Conservation (phyloP, 2,329 filamentous ascomycete genomes). For the Seiridium cupressi region DNA sequence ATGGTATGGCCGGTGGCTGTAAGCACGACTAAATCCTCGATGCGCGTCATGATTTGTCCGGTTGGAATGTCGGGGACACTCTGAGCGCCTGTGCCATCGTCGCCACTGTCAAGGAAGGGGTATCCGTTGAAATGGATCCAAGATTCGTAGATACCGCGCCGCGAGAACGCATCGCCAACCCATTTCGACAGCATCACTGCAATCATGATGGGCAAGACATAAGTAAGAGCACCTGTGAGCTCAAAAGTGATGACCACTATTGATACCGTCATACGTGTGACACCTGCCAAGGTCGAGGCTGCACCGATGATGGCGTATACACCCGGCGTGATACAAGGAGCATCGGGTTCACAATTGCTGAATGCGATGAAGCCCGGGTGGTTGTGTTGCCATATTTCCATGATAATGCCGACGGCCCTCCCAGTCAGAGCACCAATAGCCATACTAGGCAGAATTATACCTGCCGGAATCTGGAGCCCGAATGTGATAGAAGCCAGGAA, state of each 20-base stretch:
- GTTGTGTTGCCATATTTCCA: constrained; percentile 82
- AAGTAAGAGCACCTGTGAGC: constrained; percentile 91
- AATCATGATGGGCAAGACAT: constrained; percentile 98
- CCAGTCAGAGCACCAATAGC: constrained; percentile 90
- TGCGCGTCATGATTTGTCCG: constrained; percentile 86
- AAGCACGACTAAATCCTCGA: constrained; percentile 87
- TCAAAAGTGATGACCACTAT: constrained; percentile 99
- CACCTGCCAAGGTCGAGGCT: constrained; percentile 88
- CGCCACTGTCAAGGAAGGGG: constrained; percentile 89
- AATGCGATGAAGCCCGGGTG: constrained; percentile 79
- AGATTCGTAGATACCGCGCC: constrained; percentile 91
- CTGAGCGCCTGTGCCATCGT: constrained; percentile 53
- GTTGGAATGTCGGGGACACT: constrained; percentile 76
- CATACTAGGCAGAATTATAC: constrained; percentile 94
- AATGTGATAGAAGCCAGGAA: constrained; percentile 86
- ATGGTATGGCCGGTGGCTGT: constrained; percentile 88
- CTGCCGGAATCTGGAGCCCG: constrained; percentile 89
- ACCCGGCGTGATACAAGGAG: constrained; percentile 86
- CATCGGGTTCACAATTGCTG: constrained; percentile 76
- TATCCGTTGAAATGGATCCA: constrained; percentile 98
- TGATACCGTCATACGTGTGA: constrained; percentile 94
- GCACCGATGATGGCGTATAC: constrained; percentile 97
- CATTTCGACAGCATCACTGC: constrained; percentile 98
- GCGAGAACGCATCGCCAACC: constrained; percentile 94
- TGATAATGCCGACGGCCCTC: constrained; percentile 81